Evolutionary conservation across 192 early-diverging fungal genomes (phyloP).

Genomic region (Umbelopsis ramanniana): DNA sequence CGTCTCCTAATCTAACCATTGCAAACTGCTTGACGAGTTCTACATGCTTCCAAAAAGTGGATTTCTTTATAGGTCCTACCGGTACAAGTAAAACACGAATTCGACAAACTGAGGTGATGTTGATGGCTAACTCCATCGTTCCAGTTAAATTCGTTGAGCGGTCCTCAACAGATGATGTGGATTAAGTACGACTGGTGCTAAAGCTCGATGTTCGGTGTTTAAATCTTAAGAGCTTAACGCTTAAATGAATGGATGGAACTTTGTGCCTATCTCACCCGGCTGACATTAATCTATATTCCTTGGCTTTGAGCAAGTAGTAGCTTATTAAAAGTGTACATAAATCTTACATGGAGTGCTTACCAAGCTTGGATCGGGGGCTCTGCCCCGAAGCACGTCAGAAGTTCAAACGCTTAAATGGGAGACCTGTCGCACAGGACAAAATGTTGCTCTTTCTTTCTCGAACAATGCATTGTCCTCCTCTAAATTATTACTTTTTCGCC

Average conservation of each 20-base stretch:
- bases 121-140: conserved; percentile 42
- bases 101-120: conserved; percentile 55
- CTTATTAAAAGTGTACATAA: too few species aligned
- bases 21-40: conserved; percentile 67
- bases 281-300: too few species aligned
- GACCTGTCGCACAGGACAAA: not conserved
- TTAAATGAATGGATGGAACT: too few species aligned
- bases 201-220: not conserved
- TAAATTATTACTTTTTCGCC: not conserved
- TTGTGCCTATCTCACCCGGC: too few species aligned
- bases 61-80: conserved; percentile 63
- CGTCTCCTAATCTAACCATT: conserved; percentile 68
- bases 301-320: too few species aligned
- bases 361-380: too few species aligned
- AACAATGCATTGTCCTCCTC: conserved; percentile 24
- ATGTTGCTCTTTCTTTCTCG: not conserved
- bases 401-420: not conserved
- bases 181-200: not conserved
- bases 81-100: conserved; percentile 76
- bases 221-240: not conserved
- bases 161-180: conserved; percentile 3
- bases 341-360: too few species aligned
- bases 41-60: conserved; percentile 67
- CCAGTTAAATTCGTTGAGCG: not conserved
- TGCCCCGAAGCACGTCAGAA: too few species aligned